These are phyloP conservation scores for Corchorus capsularis DNA, from an alignment of 345 rosid species.

Conservation along the genomic window DNA sequence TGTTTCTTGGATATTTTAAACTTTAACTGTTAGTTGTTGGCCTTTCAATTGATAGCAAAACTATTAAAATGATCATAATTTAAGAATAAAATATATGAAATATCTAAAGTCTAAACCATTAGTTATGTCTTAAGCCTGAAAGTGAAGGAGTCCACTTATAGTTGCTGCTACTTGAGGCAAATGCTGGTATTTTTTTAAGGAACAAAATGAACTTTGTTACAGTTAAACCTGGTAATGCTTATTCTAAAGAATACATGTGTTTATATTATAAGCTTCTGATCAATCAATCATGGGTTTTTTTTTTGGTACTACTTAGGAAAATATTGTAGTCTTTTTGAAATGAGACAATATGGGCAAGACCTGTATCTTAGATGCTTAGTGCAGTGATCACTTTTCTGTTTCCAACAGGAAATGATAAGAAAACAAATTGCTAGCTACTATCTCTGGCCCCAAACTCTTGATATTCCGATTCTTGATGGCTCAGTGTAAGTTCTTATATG, in stretches of 20 bases:
- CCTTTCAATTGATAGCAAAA: neutral
- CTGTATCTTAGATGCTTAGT: neutral
- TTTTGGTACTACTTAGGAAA: too few species aligned
- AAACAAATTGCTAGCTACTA: conserved; percentile 58
- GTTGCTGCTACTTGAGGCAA: neutral
- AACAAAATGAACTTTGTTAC: neutral
- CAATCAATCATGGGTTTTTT: too few species aligned
- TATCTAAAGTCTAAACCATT: neutral
- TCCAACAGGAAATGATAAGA: conserved; percentile 51
- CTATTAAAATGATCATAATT: neutral
- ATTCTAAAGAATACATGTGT: too few species aligned
- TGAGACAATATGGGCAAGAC: neutral
- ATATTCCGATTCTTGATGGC: conserved; percentile 63
- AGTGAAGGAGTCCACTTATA: neutral
- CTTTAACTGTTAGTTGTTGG: neutral
- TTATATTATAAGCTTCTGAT: too few species aligned
- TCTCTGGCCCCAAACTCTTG: conserved; percentile 74
- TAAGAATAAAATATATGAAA: neutral
- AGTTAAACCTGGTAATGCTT: neutral
- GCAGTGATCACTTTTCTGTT: neutral
- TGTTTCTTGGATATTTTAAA: neutral
- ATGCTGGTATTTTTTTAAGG: too few species aligned
- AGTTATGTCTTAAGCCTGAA: neutral
- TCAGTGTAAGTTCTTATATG: conserved; percentile 23
- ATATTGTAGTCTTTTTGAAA: neutral